Conservation (phyloP, 129 eudicot species). For the Centrapalus pauciflorus region DNA sequence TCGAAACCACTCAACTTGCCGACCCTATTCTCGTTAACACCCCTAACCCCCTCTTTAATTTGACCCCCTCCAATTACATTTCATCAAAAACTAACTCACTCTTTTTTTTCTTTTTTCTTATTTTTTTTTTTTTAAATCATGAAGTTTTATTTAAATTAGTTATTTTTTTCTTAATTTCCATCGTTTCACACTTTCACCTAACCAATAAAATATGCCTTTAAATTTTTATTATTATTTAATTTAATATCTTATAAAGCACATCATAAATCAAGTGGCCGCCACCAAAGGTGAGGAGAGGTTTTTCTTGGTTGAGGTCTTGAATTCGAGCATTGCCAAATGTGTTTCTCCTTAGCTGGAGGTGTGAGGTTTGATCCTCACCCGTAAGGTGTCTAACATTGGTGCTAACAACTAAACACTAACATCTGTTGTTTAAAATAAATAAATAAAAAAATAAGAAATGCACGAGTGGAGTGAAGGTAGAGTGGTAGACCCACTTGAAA, state of each 20-base stretch:
- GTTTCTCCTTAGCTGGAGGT: no score
- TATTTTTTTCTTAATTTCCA: background rate
- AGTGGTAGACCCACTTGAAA: constrained; percentile 26
- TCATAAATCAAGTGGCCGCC: no score
- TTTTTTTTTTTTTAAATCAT: background rate
- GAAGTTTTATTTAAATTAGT: background rate
- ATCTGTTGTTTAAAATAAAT: background rate
- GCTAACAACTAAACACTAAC: no score
- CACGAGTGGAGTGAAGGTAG: constrained; percentile 38
- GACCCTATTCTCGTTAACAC: constrained; percentile 15
- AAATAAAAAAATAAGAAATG: background rate
- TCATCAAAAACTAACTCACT: background rate
- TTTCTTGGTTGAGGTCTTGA: no score
- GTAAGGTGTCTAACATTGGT: no score
- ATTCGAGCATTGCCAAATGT: no score
- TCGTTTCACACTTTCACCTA: no score
- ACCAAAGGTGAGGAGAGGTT: no score
- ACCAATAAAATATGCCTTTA: constrained; percentile 24
- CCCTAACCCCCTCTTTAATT: constrained; percentile 9
- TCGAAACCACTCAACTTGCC: constrained; percentile 22
- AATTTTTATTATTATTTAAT: no score
- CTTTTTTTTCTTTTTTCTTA: background rate
- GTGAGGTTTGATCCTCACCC: no score
- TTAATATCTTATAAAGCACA: no score
- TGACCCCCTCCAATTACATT: constrained; percentile 32